These are phyloP conservation scores for Fragilaria radians DNA, from an alignment of 108 stramenopile genomes.

Conservation along the genomic window DNA sequence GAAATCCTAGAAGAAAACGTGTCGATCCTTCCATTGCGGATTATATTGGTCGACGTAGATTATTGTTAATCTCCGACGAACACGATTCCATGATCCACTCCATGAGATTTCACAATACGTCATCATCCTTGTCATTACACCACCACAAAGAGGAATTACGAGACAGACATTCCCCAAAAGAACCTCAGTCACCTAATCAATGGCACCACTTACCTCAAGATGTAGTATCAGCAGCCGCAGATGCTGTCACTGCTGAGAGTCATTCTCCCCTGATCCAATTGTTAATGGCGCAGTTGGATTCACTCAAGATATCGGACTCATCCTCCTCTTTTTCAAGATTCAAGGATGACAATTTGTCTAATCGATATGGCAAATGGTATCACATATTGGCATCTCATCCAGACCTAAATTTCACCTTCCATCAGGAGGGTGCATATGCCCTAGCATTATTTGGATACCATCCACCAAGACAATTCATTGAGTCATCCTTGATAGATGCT, in stretches of 20 bases:
- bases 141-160: too few species aligned
- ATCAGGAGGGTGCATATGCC: constrained; percentile 20
- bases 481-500: too few species aligned
- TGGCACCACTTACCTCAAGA: too few species aligned
- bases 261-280: too few species aligned
- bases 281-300: background rate
- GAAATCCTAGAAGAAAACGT: background rate
- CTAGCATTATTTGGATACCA: constrained; percentile 35
- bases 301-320: background rate
- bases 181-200: too few species aligned
- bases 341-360: background rate
- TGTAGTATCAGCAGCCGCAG: too few species aligned
- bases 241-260: too few species aligned
- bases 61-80: background rate
- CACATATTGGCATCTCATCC: constrained; percentile 11
- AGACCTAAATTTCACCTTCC: constrained; percentile 10
- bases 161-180: too few species aligned
- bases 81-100: too few species aligned
- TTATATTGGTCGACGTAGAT: background rate
- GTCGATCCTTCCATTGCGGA: background rate
- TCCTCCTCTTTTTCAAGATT: too few species aligned
- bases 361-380: constrained; percentile 47
- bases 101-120: too few species aligned
- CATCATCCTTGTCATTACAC: too few species aligned
- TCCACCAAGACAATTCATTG: constrained; percentile 11